phyloP scores from a whole-genome alignment of 805 yeast genomes.

The Pichia insulana region DNA sequence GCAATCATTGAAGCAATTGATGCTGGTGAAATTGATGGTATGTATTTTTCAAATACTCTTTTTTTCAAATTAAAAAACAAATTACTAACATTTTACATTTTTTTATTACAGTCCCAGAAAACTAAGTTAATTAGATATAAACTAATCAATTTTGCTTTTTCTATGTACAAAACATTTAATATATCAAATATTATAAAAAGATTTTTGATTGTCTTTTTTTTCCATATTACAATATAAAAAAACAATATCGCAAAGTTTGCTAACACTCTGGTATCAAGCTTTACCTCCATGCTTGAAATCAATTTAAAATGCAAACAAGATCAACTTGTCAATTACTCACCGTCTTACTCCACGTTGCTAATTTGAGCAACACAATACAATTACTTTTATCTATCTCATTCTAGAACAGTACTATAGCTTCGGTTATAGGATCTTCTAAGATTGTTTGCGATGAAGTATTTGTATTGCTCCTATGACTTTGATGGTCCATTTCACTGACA shows the following conservation, averaged over 20 bases:
- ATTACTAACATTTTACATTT: constrained; percentile 7
- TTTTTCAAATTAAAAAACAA: neutral
- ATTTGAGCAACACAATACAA: constrained; percentile 5
- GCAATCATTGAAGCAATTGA: constrained; percentile 97
- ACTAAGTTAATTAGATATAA: constrained; percentile 34
- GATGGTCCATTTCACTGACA: constrained; percentile 65
- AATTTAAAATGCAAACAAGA: constrained; percentile 88
- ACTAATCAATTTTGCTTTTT: constrained; percentile 14
- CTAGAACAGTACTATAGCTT: constrained; percentile 13
- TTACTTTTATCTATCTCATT: neutral
- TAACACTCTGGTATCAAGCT: constrained; percentile 86
- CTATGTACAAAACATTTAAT: constrained; percentile 18
- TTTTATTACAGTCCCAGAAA: constrained; percentile 49
- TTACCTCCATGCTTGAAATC: constrained; percentile 58
- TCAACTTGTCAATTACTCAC: constrained; percentile 62
- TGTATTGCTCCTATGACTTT: constrained; percentile 30
- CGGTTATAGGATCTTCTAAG: constrained; percentile 12
- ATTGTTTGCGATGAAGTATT: neutral
- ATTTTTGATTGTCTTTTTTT: neutral
- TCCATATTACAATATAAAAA: neutral
- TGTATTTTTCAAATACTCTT: constrained; percentile 23
- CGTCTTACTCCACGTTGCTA: constrained; percentile 28
- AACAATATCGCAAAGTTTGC: constrained; percentile 45
- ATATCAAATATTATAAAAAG: neutral
- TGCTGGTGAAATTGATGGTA: constrained; percentile 91